Conservation (phyloP, 805 yeast species). For the Maudiozyma pseudohumilis region DNA sequence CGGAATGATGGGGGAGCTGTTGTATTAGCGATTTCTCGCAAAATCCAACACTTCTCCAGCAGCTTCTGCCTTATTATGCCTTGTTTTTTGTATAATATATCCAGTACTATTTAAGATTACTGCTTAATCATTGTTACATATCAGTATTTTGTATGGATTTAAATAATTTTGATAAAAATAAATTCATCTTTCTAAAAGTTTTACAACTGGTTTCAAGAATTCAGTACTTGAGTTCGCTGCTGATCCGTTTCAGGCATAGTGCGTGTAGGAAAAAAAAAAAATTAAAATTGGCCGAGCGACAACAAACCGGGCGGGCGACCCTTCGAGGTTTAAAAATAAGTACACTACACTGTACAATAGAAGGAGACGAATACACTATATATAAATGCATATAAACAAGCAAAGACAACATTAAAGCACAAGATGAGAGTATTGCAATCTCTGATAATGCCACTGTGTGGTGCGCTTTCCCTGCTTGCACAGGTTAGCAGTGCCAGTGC, state of each 20-base stretch:
- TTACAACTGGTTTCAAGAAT: no score
- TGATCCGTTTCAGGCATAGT: background rate
- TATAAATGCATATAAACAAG: background rate
- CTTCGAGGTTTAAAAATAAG: no score
- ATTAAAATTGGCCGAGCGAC: background rate
- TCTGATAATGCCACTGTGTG: background rate
- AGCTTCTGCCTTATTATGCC: background rate
- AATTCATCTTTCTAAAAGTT: background rate
- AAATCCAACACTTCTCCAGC: no score
- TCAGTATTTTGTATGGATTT: constrained; percentile 1
- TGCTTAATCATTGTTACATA: constrained; percentile 3
- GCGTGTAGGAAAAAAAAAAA: background rate
- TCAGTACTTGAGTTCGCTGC: no score
- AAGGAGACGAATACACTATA: background rate
- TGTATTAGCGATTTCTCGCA: no score
- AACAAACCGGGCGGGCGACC: no score
- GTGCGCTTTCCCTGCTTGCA: no score
- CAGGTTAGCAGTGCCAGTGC: background rate
- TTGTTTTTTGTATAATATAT: background rate
- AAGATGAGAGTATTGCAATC: background rate
- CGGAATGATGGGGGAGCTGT: no score
- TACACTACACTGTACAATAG: no score
- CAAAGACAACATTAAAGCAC: background rate
- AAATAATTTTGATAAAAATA: constrained; percentile 1
- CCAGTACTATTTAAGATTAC: constrained; percentile 2